Evolutionary conservation across 257 asterid species (phyloP).

Genomic region (Solanum bulbocastanum): DNA sequence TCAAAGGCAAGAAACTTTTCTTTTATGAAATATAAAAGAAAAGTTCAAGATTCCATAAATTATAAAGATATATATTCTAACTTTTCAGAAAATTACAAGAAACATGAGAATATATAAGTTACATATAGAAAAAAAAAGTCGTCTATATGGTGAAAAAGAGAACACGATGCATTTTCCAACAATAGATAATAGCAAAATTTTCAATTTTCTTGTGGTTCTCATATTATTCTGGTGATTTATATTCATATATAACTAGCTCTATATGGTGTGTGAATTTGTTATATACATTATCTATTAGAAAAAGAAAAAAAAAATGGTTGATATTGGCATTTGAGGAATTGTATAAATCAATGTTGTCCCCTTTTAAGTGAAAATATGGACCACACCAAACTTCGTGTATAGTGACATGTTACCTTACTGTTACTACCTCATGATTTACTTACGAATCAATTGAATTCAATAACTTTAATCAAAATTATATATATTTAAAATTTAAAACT

Average conservation of each 20-base stretch:
- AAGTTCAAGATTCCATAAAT: not conserved
- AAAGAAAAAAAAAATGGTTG: not conserved
- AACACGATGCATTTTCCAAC: not conserved
- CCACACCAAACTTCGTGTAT: slow-evolving; percentile 8
- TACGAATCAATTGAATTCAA: not conserved
- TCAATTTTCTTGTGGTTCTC: not conserved
- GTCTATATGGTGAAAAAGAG: not conserved
- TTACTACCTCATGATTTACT: not conserved
- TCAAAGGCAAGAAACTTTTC: not conserved
- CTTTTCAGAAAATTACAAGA: not conserved
- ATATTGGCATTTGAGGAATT: slow-evolving; percentile 12
- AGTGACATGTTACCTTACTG: not conserved
- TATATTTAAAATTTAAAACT: no score
- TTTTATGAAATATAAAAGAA: not conserved
- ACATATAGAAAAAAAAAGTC: not conserved
- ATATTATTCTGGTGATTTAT: not conserved
- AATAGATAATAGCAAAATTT: not conserved
- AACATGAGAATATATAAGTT: not conserved
- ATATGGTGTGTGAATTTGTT: not conserved
- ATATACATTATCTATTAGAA: not conserved
- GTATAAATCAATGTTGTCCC: slow-evolving; percentile 39
- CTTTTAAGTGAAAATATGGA: slow-evolving; percentile 18
- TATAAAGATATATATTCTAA: not conserved
- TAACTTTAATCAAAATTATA: not conserved
- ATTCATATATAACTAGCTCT: not conserved